phyloP scores from a whole-genome alignment of 83 land plant genomes.

The Larix sibirica region DNA sequence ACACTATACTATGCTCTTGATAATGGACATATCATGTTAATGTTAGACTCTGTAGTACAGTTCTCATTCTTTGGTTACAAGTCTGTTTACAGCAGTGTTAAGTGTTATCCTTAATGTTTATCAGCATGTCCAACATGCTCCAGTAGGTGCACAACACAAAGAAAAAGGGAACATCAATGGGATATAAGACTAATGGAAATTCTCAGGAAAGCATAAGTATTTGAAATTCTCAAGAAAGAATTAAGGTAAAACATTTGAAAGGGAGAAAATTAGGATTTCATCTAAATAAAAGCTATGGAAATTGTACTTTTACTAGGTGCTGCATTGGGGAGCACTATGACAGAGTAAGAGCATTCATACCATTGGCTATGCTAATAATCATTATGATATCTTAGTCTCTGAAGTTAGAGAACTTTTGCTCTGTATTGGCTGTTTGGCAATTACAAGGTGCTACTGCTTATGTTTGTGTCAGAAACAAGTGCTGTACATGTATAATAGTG shows the following conservation, averaged over 20 bases:
- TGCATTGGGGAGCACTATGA: neutral
- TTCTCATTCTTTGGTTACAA: too few species aligned
- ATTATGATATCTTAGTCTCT: neutral
- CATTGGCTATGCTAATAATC: neutral
- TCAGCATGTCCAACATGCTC: too few species aligned
- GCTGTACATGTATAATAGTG: neutral
- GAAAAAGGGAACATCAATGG: neutral
- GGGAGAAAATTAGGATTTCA: neutral
- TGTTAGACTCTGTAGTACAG: too few species aligned
- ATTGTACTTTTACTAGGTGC: neutral
- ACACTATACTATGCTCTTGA: too few species aligned
- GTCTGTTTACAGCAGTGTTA: too few species aligned
- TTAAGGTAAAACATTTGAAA: neutral
- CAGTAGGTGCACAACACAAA: too few species aligned
- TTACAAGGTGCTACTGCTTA: neutral
- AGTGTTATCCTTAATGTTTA: too few species aligned
- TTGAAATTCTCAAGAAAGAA: neutral
- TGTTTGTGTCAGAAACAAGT: neutral
- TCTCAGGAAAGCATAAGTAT: neutral
- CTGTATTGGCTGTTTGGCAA: neutral
- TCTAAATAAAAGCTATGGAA: neutral
- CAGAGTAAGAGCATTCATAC: neutral
- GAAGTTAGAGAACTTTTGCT: neutral
- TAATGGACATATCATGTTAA: too few species aligned
- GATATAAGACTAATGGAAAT: neutral